Percentiles rank a stretch among this genome's conserved stretches.
Evolutionary conservation across 768 basidiomycete species (phyloP).

Genomic region (Tubosaeta sp.): DNA sequence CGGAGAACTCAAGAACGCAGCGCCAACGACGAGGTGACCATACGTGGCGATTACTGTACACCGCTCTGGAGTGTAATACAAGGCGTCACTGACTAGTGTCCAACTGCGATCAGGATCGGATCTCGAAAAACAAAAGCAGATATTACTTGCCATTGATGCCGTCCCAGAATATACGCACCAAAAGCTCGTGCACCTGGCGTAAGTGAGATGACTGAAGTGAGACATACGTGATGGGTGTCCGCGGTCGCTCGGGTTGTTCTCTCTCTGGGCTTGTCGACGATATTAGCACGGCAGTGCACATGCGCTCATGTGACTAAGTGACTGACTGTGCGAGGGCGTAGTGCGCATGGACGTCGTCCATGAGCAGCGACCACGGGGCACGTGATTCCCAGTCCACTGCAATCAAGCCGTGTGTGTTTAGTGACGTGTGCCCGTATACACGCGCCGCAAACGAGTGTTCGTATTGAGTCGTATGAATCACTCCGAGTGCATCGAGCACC

Average conservation of each 20-base stretch:
- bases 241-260: conserved; percentile 37
- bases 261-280: conserved; percentile 47
- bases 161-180: conserved; percentile 68
- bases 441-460: conserved; percentile 64
- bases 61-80: conserved; percentile 63
- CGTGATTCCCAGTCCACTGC: conserved; percentile 69
- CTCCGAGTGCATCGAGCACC: conserved; percentile 49
- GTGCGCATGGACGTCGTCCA: conserved; percentile 69
- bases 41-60: conserved; percentile 76
- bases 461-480: conserved; percentile 61
- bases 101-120: not conserved
- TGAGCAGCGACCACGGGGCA: conserved; percentile 71
- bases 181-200: conserved; percentile 65
- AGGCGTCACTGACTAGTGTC: conserved; percentile 58
- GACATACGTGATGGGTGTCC: conserved; percentile 59
- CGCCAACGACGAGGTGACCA: conserved; percentile 66
- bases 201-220: conserved; percentile 58
- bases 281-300: not conserved
- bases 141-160: conserved; percentile 61
- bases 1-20: conserved; percentile 73
- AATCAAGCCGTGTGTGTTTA: conserved; percentile 36
- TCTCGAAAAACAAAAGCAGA: not conserved
- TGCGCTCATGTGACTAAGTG: not conserved
- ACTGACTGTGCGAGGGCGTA: conserved; percentile 54
- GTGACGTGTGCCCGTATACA: conserved; percentile 39